phyloP scores from a whole-genome alignment of 2,329 filamentous ascomycete species.

The Alternaria triticimaculans region DNA sequence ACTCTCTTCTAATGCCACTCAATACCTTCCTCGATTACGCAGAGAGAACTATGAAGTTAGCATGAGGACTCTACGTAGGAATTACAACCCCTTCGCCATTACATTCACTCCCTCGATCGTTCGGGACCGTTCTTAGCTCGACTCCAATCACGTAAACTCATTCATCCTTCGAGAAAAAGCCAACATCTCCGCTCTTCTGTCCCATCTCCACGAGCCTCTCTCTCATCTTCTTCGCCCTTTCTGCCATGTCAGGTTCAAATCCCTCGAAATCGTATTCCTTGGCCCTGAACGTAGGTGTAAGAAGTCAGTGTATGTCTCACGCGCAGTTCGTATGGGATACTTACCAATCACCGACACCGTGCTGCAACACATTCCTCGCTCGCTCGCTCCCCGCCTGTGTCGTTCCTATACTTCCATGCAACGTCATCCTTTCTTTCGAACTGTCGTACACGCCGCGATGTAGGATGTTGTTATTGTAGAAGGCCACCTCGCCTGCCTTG shows the following conservation, averaged over 20 bases:
- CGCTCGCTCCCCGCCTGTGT: conserved; percentile 61
- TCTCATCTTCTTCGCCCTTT: conserved; percentile 69
- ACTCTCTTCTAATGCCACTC: background rate
- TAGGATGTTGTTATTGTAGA: conserved; percentile 90
- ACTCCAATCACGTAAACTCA: conserved; percentile 10
- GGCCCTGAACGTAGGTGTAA: conserved; percentile 51
- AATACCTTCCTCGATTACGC: background rate
- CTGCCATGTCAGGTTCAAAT: conserved; percentile 65
- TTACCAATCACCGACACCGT: conserved; percentile 69
- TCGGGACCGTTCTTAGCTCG: background rate
- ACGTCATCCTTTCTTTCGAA: conserved; percentile 68
- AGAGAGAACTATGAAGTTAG: background rate
- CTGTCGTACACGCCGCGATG: conserved; percentile 72
- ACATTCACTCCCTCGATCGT: background rate
- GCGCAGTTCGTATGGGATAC: background rate
- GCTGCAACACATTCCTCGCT: conserved; percentile 76
- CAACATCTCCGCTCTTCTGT: conserved; percentile 65
- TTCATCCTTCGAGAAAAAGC: conserved; percentile 55
- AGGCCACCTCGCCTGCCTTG: conserved; percentile 77
- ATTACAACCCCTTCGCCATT: background rate
- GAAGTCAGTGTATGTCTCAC: background rate
- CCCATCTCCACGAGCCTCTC: conserved; percentile 68
- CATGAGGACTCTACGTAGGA: background rate
- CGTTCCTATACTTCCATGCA: conserved; percentile 76
- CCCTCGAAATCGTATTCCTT: conserved; percentile 64